These are phyloP conservation scores for Pleodorina starrii DNA, from an alignment of 139 green algal species.

Conservation along the genomic window DNA sequence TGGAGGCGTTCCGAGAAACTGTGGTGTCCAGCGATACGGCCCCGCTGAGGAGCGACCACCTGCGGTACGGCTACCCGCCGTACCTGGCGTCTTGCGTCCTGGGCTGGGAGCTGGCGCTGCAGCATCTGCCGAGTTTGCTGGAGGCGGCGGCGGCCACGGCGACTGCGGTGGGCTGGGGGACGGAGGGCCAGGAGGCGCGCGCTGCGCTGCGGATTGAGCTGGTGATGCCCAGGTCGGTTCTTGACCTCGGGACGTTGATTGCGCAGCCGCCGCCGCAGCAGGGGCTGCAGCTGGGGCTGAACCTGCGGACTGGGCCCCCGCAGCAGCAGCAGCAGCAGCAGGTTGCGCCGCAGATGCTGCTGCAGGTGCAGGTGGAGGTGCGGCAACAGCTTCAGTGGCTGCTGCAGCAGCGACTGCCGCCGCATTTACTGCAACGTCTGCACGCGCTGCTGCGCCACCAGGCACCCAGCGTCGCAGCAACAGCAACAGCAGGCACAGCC, in stretches of 20 bases:
- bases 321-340: background rate
- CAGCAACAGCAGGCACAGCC: no score
- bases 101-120: conserved; percentile 30
- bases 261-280: no score
- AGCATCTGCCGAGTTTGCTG: background rate
- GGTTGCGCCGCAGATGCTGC: background rate
- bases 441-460: no score
- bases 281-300: background rate
- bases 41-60: background rate
- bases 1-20: background rate
- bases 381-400: background rate
- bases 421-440: background rate
- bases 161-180: background rate
- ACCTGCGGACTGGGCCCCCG: background rate
- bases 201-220: no score
- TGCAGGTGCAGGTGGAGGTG: background rate
- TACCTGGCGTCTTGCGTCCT: conserved; percentile 1
- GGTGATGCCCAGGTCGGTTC: background rate
- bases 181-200: no score
- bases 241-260: background rate
- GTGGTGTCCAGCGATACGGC: background rate
- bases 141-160: background rate
- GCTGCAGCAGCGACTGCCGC: background rate
- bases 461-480: no score
- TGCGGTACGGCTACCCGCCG: background rate